Conservation (phyloP, 2,329 filamentous ascomycete genomes). For the Cladobotryum protrusum region DNA sequence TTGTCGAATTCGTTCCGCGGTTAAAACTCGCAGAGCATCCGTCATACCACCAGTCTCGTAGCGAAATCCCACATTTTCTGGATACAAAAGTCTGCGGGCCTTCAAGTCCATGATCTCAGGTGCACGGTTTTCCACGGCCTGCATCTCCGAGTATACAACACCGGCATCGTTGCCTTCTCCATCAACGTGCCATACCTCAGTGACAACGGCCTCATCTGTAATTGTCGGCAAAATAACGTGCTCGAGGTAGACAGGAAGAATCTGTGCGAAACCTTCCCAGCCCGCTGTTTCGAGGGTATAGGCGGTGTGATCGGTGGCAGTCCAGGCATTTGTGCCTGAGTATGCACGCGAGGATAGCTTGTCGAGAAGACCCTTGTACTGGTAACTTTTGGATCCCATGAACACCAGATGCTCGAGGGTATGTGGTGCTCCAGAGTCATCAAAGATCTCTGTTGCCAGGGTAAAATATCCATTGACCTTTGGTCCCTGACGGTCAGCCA, state of each 20-base stretch:
- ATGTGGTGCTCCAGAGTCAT: constrained; percentile 89
- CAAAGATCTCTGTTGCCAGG: constrained; percentile 92
- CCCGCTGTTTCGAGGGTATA: constrained; percentile 94
- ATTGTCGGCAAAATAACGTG: constrained; percentile 87
- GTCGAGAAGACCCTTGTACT: constrained; percentile 90
- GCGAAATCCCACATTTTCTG: constrained; percentile 82
- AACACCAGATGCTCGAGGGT: constrained; percentile 79
- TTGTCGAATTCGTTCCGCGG: constrained; percentile 81
- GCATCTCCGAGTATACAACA: constrained; percentile 98
- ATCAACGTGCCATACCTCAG: constrained; percentile 94
- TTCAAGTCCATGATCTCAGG: constrained; percentile 82
- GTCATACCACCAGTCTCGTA: constrained; percentile 99
- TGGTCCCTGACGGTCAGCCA: constrained; percentile 88
- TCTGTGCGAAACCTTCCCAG: constrained; percentile 94
- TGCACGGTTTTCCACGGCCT: constrained; percentile 81
- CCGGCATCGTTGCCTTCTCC: constrained; percentile 91
- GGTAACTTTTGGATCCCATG: constrained; percentile 89
- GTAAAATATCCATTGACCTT: constrained; percentile 94
- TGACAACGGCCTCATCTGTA: constrained; percentile 88
- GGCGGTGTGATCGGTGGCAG: constrained; percentile 89
- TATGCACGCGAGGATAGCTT: constrained; percentile 91
- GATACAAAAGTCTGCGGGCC: constrained; percentile 75
- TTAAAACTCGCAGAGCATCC: constrained; percentile 78
- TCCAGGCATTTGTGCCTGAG: constrained; percentile 94
- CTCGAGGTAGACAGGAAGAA: constrained; percentile 90